phyloP scores from a whole-genome alignment of 768 basidiomycete species.

The Leccinum incarnatum region DNA sequence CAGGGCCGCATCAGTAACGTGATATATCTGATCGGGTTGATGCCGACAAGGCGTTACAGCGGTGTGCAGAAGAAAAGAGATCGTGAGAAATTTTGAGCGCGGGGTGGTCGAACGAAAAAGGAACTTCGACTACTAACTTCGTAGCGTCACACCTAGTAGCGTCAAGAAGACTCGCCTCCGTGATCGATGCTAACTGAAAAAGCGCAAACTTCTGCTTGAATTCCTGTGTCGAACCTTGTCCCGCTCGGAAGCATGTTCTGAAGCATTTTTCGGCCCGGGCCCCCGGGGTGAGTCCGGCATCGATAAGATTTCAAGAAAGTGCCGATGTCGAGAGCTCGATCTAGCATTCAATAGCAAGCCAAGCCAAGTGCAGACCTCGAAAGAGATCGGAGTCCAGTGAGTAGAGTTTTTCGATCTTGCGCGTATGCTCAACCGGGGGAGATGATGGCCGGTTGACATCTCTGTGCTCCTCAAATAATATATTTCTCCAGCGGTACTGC shows the following conservation, averaged over 20 bases:
- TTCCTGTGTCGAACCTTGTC: background rate
- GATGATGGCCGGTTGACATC: constrained; percentile 16
- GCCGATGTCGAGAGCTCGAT: background rate
- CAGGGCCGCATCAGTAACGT: constrained; percentile 91
- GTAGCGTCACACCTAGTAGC: too few relatives aligned
- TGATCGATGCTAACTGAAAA: too few relatives aligned
- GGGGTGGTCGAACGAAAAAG: too few relatives aligned
- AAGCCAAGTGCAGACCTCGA: background rate
- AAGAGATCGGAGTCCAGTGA: background rate
- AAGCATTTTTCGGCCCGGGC: background rate
- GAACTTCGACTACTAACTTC: too few relatives aligned
- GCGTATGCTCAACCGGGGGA: constrained; percentile 5
- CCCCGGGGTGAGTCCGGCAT: background rate
- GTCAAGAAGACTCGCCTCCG: background rate
- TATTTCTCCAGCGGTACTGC: constrained; percentile 25
- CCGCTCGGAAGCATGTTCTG: background rate
- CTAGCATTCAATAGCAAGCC: background rate
- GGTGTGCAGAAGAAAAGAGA: too few relatives aligned
- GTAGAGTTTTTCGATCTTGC: constrained; percentile 15
- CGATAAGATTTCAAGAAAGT: background rate
- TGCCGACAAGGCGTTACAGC: too few relatives aligned
- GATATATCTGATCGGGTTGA: constrained; percentile 67
- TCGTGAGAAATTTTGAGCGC: too few relatives aligned
- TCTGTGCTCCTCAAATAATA: constrained; percentile 22
- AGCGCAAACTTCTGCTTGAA: too few relatives aligned